Evolutionary conservation across 2,329 filamentous ascomycete genomes (phyloP), one percentile per base, ranked within the genome.

Genomic region (Aspergillus sp.): DNA sequence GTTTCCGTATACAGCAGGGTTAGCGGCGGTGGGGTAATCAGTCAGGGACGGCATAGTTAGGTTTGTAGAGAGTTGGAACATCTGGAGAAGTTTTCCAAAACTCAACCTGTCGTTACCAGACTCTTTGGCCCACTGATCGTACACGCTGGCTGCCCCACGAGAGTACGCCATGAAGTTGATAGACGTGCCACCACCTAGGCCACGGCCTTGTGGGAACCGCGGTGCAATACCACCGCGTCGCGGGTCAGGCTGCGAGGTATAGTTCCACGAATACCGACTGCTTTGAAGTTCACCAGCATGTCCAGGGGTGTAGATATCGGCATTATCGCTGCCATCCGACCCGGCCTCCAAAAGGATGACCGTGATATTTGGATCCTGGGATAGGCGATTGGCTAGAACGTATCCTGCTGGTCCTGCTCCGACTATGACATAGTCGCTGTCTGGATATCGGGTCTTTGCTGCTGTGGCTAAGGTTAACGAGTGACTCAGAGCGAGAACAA

Each of bases 111-210:
- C 26, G 26, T 18, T 34, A 2, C 44, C 44, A 2, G 26, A 34
- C 9, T 12, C 9, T 6, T 34, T 30, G 3, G 44, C 44, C 44
- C 44, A 48, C 2, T 48, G 8, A 2, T 48, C 44, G 30, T 48
- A 48, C 4, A 48, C 26, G 3, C 26, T 34, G 30, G 44, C 26
- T 34, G 44, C 44, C 3, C 44, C 44, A 15, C 44, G 44, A 2
- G 26, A 34, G 5, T 30, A 42, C 1, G 48, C 22, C 38, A 42
- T 26, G 67, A 87, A 88, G 71, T 88, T 88, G 48, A 85, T 67
- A 36, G 76, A 81, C 0, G 78, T 81, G 57, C 80, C 83, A 12
- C 85, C 85, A 38, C 85, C 85, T 0, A 87, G 80, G 3, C 76
- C 77, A 69, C 84, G 84, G 15, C 85, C 82, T 39, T 84, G 79